Conservation (phyloP, 2,329 filamentous ascomycete species). For the Penicillium griseofulvum region DNA sequence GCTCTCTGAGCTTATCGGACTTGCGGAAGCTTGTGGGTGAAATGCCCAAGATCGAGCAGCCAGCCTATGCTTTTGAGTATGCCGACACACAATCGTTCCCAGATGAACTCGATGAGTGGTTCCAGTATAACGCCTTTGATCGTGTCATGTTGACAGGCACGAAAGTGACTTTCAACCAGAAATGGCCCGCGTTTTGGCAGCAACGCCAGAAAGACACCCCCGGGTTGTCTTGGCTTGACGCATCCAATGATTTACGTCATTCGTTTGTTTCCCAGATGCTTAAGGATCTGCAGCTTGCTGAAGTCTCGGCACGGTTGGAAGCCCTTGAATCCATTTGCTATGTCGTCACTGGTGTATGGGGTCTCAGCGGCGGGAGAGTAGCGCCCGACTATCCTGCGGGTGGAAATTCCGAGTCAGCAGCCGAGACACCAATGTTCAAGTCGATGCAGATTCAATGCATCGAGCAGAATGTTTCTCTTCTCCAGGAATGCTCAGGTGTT, state of each 20-base stretch:
- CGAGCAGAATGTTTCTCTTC: slow-evolving; percentile 39
- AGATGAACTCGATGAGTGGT: slow-evolving; percentile 97
- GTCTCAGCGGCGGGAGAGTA: slow-evolving; percentile 58
- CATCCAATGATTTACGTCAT: slow-evolving; percentile 52
- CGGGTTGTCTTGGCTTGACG: slow-evolving; percentile 64
- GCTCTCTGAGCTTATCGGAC: slow-evolving; percentile 74
- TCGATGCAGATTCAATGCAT: slow-evolving; percentile 50
- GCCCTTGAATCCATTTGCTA: slow-evolving; percentile 49
- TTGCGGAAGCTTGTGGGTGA: slow-evolving; percentile 71
- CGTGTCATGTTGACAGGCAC: slow-evolving; percentile 73
- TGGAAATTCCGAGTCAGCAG: slow-evolving; percentile 36
- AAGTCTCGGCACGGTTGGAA: slow-evolving; percentile 44
- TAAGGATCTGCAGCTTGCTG: slow-evolving; percentile 37
- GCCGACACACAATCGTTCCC: slow-evolving; percentile 69
- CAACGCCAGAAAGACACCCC: slow-evolving; percentile 33
- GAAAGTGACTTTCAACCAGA: slow-evolving; percentile 72
- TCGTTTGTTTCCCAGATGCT: slow-evolving; percentile 42
- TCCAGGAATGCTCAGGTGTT: slow-evolving; percentile 39
- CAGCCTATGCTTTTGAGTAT: slow-evolving; percentile 83
- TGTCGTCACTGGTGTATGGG: slow-evolving; percentile 68
- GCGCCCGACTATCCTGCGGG: slow-evolving; percentile 32
- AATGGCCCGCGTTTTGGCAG: slow-evolving; percentile 62
- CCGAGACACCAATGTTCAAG: slow-evolving; percentile 48
- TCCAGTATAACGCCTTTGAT: slow-evolving; percentile 85
- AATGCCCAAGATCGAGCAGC: slow-evolving; percentile 66